These are phyloP conservation scores for Mrakia frigida DNA, from an alignment of 768 basidiomycete genomes.

Conservation along the genomic window DNA sequence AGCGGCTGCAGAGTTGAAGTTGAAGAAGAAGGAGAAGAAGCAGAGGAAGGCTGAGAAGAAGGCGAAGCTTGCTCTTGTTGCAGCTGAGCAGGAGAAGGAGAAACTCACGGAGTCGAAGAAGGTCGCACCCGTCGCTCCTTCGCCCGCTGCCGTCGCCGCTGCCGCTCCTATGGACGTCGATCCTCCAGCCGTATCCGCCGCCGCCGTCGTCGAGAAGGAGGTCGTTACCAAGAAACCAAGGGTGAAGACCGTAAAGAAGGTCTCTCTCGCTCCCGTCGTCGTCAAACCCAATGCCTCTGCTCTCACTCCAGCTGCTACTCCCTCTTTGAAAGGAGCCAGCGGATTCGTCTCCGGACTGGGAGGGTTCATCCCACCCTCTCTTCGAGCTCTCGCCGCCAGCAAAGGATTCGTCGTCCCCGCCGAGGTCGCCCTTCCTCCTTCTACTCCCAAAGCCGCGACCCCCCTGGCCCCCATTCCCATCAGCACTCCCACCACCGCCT, in stretches of 20 bases:
- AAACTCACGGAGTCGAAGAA: background rate
- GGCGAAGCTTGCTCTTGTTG: background rate
- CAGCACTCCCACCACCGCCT: background rate
- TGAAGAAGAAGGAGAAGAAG: background rate
- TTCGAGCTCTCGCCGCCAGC: background rate
- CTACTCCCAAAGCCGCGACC: background rate
- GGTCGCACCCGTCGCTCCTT: background rate
- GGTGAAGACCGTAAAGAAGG: background rate
- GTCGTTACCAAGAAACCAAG: background rate
- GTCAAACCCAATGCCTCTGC: background rate
- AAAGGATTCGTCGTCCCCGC: background rate
- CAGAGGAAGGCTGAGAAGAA: background rate
- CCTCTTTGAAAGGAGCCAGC: background rate
- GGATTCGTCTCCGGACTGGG: background rate
- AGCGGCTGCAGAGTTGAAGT: background rate
- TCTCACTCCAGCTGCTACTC: background rate
- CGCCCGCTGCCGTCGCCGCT: background rate
- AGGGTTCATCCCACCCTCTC: constrained; percentile 1
- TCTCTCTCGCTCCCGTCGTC: background rate
- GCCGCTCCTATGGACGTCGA: background rate
- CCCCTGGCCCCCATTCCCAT: background rate
- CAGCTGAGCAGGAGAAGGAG: background rate
- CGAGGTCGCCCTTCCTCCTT: background rate
- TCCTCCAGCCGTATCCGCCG: background rate
- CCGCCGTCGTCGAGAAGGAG: background rate